Evolutionary conservation across 768 basidiomycete genomes (phyloP).

Genomic region (Amanita muscaria): DNA sequence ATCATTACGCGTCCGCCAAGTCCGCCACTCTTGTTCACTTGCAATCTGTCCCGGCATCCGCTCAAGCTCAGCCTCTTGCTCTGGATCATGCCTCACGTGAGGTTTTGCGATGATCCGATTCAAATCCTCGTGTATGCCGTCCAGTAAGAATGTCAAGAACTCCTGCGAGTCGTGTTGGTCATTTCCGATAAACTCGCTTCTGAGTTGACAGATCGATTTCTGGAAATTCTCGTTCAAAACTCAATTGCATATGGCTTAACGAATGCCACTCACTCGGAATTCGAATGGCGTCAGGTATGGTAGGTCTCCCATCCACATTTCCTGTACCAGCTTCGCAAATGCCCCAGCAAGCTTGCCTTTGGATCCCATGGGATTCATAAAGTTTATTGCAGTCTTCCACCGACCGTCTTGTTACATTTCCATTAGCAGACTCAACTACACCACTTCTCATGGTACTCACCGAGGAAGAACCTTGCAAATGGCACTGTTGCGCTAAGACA

Average conservation of each 20-base stretch:
- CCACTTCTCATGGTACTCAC: constrained; percentile 31
- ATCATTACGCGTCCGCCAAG: constrained; percentile 85
- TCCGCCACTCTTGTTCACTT: constrained; percentile 87
- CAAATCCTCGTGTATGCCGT: constrained; percentile 85
- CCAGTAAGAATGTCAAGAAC: constrained; percentile 88
- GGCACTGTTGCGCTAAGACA: constrained; percentile 93
- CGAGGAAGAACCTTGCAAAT: constrained; percentile 87
- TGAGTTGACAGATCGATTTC: constrained; percentile 41
- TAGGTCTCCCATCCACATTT: constrained; percentile 84
- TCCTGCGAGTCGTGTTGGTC: constrained; percentile 98
- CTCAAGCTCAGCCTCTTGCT: constrained; percentile 85
- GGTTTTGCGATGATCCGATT: constrained; percentile 77
- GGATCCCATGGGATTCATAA: constrained; percentile 77
- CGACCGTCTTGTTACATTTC: constrained; percentile 42
- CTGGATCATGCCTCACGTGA: constrained; percentile 52
- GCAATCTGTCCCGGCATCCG: constrained; percentile 79
- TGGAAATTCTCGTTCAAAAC: constrained; percentile 11
- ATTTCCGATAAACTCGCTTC: constrained; percentile 68
- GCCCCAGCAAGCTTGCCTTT: constrained; percentile 75
- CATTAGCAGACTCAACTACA: constrained; percentile 7
- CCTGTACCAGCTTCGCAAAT: constrained; percentile 75
- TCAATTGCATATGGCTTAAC: not conserved
- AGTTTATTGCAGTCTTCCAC: constrained; percentile 80
- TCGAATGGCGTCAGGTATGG: constrained; percentile 73
- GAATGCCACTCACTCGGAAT: constrained; percentile 58